Conservation (phyloP, 768 basidiomycete species). For the Lentinula detonsa region DNA sequence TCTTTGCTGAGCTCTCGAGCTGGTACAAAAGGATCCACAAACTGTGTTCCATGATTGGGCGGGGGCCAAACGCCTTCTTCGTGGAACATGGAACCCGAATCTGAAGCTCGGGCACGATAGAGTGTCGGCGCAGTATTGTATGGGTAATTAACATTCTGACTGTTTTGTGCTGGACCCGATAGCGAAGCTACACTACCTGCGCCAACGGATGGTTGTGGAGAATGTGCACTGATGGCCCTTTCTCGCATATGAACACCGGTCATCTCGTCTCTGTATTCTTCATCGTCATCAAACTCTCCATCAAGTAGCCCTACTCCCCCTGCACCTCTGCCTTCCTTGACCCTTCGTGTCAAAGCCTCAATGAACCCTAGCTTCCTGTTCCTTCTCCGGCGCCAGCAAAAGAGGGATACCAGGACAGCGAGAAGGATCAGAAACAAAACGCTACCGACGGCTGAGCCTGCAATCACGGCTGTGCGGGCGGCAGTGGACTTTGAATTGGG, state of each 20-base stretch:
- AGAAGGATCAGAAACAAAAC: constrained; percentile 29
- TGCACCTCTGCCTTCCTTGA: constrained; percentile 15
- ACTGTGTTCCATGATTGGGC: constrained; percentile 23
- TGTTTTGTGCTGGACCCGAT: constrained; percentile 3
- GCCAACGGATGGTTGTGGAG: constrained; percentile 1
- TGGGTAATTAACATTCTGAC: not conserved
- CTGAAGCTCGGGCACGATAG: constrained; percentile 32
- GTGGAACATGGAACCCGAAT: constrained; percentile 40
- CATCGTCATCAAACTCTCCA: constrained; percentile 31
- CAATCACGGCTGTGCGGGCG: constrained; percentile 33
- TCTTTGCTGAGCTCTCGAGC: constrained; percentile 14
- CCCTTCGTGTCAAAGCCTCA: constrained; percentile 18
- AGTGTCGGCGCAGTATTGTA: constrained; percentile 25
- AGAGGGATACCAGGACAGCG: constrained; percentile 25
- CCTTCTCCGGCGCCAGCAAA: constrained; percentile 29
- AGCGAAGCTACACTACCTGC: constrained; percentile 4
- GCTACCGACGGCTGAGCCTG: constrained; percentile 30
- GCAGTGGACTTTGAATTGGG: constrained; percentile 6
- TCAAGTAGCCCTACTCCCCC: constrained; percentile 24
- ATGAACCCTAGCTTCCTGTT: constrained; percentile 26
- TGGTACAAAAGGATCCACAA: constrained; percentile 32
- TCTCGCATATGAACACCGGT: constrained; percentile 11
- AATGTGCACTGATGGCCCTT: constrained; percentile 5
- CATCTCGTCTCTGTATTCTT: constrained; percentile 14
- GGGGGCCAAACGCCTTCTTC: constrained; percentile 41